Conservation (phyloP, 352 stramenopile species). For the Pythium aphanidermatum region DNA sequence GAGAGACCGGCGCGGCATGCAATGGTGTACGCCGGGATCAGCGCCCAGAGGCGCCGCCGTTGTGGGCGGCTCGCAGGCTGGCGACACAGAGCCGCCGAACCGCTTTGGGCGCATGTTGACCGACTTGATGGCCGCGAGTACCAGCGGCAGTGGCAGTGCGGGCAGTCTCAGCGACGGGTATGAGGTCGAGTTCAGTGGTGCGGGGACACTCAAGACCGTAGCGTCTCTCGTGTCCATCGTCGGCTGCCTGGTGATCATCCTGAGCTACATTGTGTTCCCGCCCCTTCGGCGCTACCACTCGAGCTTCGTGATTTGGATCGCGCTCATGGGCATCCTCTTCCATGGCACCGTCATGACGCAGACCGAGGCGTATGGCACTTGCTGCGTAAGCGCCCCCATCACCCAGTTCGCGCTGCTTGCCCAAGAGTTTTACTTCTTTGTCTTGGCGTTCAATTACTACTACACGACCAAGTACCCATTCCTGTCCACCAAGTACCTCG, state of each 20-base stretch:
- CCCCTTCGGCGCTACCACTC: constrained; percentile 78
- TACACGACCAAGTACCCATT: constrained; percentile 87
- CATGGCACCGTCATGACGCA: constrained; percentile 63
- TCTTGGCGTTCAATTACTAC: constrained; percentile 82
- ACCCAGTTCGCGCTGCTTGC: constrained; percentile 67
- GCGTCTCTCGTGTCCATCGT: constrained; percentile 64
- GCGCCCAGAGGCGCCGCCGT: neutral
- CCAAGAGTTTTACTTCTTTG: constrained; percentile 83
- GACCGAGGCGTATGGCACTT: constrained; percentile 39
- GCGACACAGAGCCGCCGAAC: neutral
- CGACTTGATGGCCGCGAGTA: neutral
- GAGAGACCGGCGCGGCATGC: constrained; percentile 3
- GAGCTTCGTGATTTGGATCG: constrained; percentile 74
- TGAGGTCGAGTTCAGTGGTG: constrained; percentile 52
- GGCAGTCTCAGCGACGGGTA: neutral
- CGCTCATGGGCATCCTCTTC: constrained; percentile 74
- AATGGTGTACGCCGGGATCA: constrained; percentile 6
- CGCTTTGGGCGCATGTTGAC: constrained; percentile 9
- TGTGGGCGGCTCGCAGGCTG: neutral
- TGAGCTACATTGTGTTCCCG: constrained; percentile 76
- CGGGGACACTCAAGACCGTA: constrained; percentile 42
- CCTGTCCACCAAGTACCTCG: constrained; percentile 59
- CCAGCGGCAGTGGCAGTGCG: neutral
- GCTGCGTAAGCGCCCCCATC: constrained; percentile 56
- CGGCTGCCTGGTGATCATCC: constrained; percentile 71